Base-by-base conservation (phyloP, 2,329 filamentous ascomycete species). In the Penicillium sp. region DNA sequence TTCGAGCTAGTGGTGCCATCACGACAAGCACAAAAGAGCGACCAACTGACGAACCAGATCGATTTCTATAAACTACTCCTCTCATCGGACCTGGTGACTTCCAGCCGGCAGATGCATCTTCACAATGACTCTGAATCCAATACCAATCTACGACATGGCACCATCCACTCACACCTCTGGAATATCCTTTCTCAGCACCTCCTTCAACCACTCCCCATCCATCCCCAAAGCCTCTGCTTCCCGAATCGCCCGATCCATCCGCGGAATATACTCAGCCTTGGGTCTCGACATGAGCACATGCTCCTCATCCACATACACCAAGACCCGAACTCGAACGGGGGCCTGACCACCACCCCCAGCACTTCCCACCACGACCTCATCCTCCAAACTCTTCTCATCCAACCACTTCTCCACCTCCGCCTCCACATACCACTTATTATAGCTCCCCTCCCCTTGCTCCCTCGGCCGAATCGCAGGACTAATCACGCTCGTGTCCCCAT, bases 271-370 rank as follows among this genome's bases (percentile, higher is more conserved):
- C 55, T 72, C 69, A 6, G 56, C 50, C 34, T 62, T 68, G 2
- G 71, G 68, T 29, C 51, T 45, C 0, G 61, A 65, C 12, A 64
- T 47, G 12, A 43, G 37, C 9, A 70, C 64, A 29, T 66, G 60
- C 45, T 63, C 44, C 53, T 73, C 70, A 60, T 73, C 70, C 8
- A 73, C 64, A 61, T 73, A 73, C 13, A 73, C 66, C 48, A 72
- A 53, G 8, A 63, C 66, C 32, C 40, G 27, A 27, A 33, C 29
- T 49, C 45, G 9, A 41, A 33, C 33, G 53, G 48, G 29, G 5
- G 7, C 12, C 18, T 26, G 13, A 24, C 5, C 7, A 9, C 27
- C 27, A 28, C 32, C 27, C 27, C 2, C 27, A 24, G 9, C 36
- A 38, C 13, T 25, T 38, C 36, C 36, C n/a, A 13, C 13, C 11